Base-by-base conservation (phyloP, 1,284 basidiomycete genomes). In the Tilletiaria anomala region DNA sequence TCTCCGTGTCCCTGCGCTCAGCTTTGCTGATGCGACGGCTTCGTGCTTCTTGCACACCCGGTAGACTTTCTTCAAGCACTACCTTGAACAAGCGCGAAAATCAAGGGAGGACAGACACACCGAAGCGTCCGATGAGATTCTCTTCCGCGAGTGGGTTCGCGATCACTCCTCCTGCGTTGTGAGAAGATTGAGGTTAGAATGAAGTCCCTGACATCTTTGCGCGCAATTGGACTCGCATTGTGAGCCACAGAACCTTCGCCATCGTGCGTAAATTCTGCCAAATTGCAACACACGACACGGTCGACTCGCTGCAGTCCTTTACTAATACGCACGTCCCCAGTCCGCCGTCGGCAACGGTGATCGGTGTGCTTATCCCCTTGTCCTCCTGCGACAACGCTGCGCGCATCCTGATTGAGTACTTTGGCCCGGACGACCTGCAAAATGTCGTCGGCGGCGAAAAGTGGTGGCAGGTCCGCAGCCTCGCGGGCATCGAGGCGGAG, bases 281-380 rank as follows among this genome's bases (percentile, higher is more conserved):
- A n/a, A 37, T 60, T 32, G 50, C 58, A 20, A 66, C 66, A 8
- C 54, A 51, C 22, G 57, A 68, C 35, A 62, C 58, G 6, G 56
- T 65, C 4, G 61, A 68, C 19, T 20, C 16, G 16, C 17, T 21
- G 19, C 6, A n/a, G 12, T 20, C n/a, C 44, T 42, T 43, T 57
- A 78, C 82, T 4, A 87, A 89, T 58, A 82, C 80, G 0, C 77
- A 80, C 14, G 85, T 84, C 0, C 58, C 84, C 0, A 78, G 84
- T 3, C 84, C 88, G 3, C 87, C 87, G 32, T 88, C 82, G 78
- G 81, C 87, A 3, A 82, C 79, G 48, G 76, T 83, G 23, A 75
- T 86, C 32, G 75, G 80, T 19, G 72, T 85, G 4, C 64, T 79
- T 5, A 76, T 97, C 2, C 73, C 73, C 0, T 67, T 72, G 23